Percentiles rank a stretch among this genome's conserved stretches.
phyloP scores from a whole-genome alignment of 129 eudicot species.

The sunflower (Helianthus annuus) region HanXRQr2.0-SUNRISE NC_035444.2:13608821-13609320 shows the following conservation, averaged over 20 bases:
- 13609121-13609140: constrained; percentile 35
- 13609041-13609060: not conserved
- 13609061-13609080: not conserved
- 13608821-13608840: constrained; percentile 50
- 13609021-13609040: too few species aligned
- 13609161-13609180: not conserved
- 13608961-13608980: constrained; percentile 32
- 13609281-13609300: too few species aligned
- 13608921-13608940: constrained; percentile 31
- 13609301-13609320: too few species aligned
- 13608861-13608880: constrained; percentile 35
- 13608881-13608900: constrained; percentile 21
- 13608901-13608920: constrained; percentile 23
- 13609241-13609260: too few species aligned
- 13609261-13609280: too few species aligned
- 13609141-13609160: constrained; percentile 35
- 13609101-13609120: constrained; percentile 32
- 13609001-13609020: constrained; percentile 49
- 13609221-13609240: too few species aligned
- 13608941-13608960: constrained; percentile 54
- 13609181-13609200: not conserved
- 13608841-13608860: constrained; percentile 62
- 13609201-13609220: not conserved
- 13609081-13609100: not conserved
- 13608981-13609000: constrained; percentile 18